Evolutionary conservation across 768 basidiomycete species (phyloP).

Genomic region (Mycena sanguinolenta): DNA sequence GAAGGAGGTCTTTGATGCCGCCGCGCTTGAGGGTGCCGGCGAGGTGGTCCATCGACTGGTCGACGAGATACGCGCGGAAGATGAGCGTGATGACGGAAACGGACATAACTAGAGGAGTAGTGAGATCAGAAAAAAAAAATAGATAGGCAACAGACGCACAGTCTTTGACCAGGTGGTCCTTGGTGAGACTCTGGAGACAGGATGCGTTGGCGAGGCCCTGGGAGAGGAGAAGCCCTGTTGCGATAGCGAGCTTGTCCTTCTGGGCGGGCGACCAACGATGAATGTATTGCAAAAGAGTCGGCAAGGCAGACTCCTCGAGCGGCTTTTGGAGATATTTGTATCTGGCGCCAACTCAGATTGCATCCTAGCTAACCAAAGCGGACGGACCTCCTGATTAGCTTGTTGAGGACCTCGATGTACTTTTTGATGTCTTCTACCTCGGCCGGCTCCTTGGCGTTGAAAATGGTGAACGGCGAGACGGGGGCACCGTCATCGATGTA

Average conservation of each 20-base stretch:
- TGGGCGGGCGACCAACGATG: conserved; percentile 85
- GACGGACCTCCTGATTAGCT: conserved; percentile 90
- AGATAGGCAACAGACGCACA: conserved; percentile 56
- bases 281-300: conserved; percentile 88
- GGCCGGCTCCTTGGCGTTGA: conserved; percentile 83
- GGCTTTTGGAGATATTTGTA: conserved; percentile 99
- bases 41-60: conserved; percentile 93
- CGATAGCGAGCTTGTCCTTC: conserved; percentile 86
- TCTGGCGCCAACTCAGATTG: conserved; percentile 65
- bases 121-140: not conserved
- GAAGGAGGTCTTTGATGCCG: conserved; percentile 85
- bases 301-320: conserved; percentile 88
- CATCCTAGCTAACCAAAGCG: no score
- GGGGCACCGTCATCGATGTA: conserved; percentile 91
- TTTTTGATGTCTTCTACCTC: conserved; percentile 91
- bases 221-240: conserved; percentile 85
- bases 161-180: conserved; percentile 97
- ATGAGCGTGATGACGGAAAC: conserved; percentile 81
- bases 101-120: conserved; percentile 71
- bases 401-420: conserved; percentile 94
- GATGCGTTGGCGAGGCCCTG: conserved; percentile 85
- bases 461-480: conserved; percentile 89
- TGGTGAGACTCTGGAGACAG: conserved; percentile 86
- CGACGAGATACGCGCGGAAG: conserved; percentile 84
- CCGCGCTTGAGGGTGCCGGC: conserved; percentile 85